These are phyloP conservation scores for Podaxis rugospora DNA, from an alignment of 768 basidiomycete species.

Conservation along the genomic window DNA sequence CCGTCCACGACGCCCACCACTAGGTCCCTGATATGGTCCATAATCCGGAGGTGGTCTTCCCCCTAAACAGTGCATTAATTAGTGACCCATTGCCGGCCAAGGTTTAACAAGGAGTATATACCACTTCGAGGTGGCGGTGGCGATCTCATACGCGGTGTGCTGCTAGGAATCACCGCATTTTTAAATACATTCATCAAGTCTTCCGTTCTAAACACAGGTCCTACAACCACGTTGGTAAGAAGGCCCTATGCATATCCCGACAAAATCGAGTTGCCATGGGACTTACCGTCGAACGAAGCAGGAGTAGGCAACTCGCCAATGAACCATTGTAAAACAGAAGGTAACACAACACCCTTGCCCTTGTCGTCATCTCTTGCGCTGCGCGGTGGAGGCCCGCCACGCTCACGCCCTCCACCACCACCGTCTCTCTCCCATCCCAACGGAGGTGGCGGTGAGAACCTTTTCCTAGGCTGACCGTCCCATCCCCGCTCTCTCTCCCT, in stretches of 20 bases:
- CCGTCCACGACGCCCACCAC: conserved; percentile 21
- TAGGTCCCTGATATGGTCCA: conserved; percentile 80
- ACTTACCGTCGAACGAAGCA: conserved; percentile 79
- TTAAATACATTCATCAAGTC: conserved; percentile 85
- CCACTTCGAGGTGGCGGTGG: conserved; percentile 44
- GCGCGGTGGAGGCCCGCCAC: conserved; percentile 17
- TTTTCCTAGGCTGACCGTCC: conserved; percentile 42
- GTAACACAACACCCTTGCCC: conserved; percentile 28
- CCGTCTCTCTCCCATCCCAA: conserved; percentile 38
- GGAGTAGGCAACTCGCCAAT: conserved; percentile 73
- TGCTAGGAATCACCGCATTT: conserved; percentile 76
- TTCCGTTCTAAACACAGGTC: conserved; percentile 86
- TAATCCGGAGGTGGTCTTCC: conserved; percentile 84
- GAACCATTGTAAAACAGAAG: conserved; percentile 75
- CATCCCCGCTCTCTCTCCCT: conserved; percentile 28
- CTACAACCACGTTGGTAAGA: conserved; percentile 32
- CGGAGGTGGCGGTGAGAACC: conserved; percentile 42
- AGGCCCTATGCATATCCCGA: background rate
- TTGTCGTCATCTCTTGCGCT: conserved; percentile 29
- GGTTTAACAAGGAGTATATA: conserved; percentile 3
- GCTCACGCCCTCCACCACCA: conserved; percentile 17
- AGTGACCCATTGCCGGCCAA: background rate
- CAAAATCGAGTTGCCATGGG: background rate
- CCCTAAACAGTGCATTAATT: conserved; percentile 25
- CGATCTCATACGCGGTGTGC: conserved; percentile 42